These are phyloP conservation scores for Sclerotinia minor DNA, from an alignment of 2,329 filamentous ascomycete genomes.

Conservation along the genomic window DNA sequence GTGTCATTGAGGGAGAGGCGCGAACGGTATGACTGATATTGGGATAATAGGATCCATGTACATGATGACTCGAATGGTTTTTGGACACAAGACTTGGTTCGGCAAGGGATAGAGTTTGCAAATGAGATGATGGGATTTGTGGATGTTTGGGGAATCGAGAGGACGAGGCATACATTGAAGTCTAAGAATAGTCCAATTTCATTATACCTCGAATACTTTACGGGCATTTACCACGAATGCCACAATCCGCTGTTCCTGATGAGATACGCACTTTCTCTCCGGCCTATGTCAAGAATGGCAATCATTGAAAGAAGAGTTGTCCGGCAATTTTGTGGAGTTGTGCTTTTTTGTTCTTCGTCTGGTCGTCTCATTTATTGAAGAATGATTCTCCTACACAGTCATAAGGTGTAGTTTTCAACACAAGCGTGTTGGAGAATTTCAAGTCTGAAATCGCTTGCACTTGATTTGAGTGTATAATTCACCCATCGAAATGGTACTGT, in stretches of 20 bases:
- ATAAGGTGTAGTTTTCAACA: background rate
- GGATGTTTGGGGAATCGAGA: constrained; percentile 4
- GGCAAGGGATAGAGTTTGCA: constrained; percentile 51
- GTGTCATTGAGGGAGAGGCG: background rate
- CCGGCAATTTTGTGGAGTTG: background rate
- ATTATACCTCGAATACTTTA: constrained; percentile 17
- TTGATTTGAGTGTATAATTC: no score
- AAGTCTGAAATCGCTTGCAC: background rate
- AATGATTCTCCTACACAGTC: background rate
- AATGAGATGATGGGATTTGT: background rate
- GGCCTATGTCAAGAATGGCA: background rate
- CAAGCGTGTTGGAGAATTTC: background rate
- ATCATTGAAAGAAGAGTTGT: background rate
- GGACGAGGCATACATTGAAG: constrained; percentile 32
- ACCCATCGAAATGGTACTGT: background rate
- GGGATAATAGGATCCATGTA: constrained; percentile 54
- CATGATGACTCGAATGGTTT: constrained; percentile 70
- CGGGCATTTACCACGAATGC: background rate
- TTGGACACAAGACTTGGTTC: constrained; percentile 80
- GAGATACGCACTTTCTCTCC: background rate
- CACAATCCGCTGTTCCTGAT: background rate
- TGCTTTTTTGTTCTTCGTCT: background rate
- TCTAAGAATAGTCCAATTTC: constrained; percentile 31
- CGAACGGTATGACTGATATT: background rate
- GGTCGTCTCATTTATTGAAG: background rate